Conservation (phyloP, 192 early-diverging fungal species). For the Geranomyces variabilis region DNA sequence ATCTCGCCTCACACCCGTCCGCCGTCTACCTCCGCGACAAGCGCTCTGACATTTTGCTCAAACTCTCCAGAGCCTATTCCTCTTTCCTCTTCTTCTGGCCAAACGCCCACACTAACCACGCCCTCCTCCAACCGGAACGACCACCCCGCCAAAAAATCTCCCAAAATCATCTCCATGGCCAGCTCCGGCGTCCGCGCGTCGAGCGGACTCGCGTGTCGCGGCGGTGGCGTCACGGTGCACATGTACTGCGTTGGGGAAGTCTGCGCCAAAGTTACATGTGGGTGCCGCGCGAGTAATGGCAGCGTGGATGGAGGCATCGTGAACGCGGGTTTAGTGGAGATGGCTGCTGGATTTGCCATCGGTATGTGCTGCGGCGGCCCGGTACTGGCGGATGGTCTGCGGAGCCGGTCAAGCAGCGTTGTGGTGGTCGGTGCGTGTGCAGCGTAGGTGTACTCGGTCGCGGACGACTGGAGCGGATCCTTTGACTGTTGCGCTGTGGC, state of each 20-base stretch:
- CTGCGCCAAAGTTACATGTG: background rate
- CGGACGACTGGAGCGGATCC: background rate
- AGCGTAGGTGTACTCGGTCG: slow-evolving; percentile 1
- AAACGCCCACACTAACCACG: too few species aligned
- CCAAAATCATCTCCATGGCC: slow-evolving; percentile 21
- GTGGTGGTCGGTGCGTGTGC: background rate
- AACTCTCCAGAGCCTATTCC: background rate
- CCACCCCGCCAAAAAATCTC: slow-evolving; percentile 3
- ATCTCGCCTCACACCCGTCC: background rate
- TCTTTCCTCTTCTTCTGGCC: background rate
- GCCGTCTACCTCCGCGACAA: background rate
- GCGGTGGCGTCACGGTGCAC: slow-evolving; percentile 9
- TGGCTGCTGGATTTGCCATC: background rate
- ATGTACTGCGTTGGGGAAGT: background rate
- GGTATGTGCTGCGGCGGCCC: background rate
- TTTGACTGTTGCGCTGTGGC: background rate
- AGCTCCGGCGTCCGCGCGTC: slow-evolving; percentile 13
- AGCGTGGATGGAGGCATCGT: slow-evolving; percentile 2
- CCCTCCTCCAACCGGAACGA: slow-evolving; percentile 4
- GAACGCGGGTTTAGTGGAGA: background rate
- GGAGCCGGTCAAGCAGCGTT: background rate
- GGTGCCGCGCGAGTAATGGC: background rate
- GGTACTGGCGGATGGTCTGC: background rate
- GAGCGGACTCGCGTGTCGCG: background rate
- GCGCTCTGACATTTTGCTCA: background rate